phyloP scores from a whole-genome alignment of 78 protist genomes.

The Guillardia theta region DNA sequence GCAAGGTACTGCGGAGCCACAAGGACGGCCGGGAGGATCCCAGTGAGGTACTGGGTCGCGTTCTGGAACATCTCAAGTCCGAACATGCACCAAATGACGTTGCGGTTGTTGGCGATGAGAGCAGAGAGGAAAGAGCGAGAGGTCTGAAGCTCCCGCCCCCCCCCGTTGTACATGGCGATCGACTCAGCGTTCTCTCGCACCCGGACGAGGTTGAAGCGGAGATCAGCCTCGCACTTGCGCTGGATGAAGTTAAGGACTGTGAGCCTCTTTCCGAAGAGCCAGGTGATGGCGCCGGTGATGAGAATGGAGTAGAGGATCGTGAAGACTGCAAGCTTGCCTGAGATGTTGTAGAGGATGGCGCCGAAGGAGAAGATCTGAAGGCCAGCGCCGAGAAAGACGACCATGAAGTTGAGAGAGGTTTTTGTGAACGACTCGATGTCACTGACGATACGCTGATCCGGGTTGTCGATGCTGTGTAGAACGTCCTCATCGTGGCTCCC shows the following conservation, averaged over 20 bases:
- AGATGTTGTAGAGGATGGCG: slow-evolving; percentile 28
- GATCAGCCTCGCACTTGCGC: slow-evolving; percentile 28
- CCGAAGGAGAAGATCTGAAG: background rate
- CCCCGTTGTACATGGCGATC: slow-evolving; percentile 5
- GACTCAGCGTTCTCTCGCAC: slow-evolving; percentile 27
- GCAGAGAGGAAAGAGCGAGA: background rate
- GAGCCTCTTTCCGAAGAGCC: slow-evolving; percentile 4
- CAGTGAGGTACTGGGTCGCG: slow-evolving; percentile 28
- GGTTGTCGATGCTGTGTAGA: background rate
- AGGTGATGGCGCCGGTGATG: slow-evolving; percentile 31
- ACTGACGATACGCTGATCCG: slow-evolving; percentile 8
- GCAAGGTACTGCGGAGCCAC: slow-evolving; percentile 35
- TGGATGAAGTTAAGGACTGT: background rate
- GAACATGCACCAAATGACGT: background rate
- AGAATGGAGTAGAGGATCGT: background rate
- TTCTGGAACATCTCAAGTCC: background rate
- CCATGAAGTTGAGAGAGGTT: background rate
- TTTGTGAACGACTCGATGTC: background rate
- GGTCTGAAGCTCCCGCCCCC: background rate
- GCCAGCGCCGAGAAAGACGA: background rate
- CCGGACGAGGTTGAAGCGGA: background rate
- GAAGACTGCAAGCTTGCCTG: slow-evolving; percentile 3
- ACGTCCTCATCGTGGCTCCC: background rate
- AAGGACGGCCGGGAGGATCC: slow-evolving; percentile 8
- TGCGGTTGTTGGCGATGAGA: background rate